Conservation (phyloP, 2,329 filamentous ascomycete genomes). For the Graphium sp. region DNA sequence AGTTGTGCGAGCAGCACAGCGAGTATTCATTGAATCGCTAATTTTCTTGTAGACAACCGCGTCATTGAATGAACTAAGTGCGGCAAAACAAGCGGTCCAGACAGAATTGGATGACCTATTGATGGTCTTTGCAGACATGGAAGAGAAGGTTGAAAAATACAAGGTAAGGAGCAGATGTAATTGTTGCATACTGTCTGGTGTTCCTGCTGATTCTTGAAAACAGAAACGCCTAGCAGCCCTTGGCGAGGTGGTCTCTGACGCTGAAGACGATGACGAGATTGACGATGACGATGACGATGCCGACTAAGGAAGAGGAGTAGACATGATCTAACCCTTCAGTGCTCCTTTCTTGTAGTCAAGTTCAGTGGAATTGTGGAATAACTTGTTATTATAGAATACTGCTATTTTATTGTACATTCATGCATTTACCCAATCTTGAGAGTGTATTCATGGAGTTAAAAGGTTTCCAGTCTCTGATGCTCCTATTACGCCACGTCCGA, state of each 20-base stretch:
- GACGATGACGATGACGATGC: conserved; percentile 38
- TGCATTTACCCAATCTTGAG: too few species aligned
- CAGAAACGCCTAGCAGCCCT: conserved; percentile 45
- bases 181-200: not conserved
- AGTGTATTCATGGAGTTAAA: too few species aligned
- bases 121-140: conserved; percentile 65
- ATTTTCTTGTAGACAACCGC: conserved; percentile 1
- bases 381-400: too few species aligned
- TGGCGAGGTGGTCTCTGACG: conserved; percentile 58
- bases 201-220: conserved; percentile 2
- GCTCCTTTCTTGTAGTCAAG: too few species aligned
- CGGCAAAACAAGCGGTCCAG: conserved; percentile 50
- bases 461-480: too few species aligned
- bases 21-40: too few species aligned
- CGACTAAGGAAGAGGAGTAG: conserved; percentile 18
- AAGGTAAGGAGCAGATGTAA: conserved; percentile 37
- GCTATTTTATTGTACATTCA: too few species aligned
- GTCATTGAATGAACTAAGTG: conserved; percentile 5
- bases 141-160: conserved; percentile 60
- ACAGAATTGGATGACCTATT: conserved; percentile 65
- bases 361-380: too few species aligned
- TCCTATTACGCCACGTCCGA: conserved; percentile 85
- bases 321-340: too few species aligned
- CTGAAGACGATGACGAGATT: conserved; percentile 48
- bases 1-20: too few species aligned